phyloP scores from a whole-genome alignment of 1,139 yeast genomes.

The Nakaseomyces kungkrabaensis region DNA sequence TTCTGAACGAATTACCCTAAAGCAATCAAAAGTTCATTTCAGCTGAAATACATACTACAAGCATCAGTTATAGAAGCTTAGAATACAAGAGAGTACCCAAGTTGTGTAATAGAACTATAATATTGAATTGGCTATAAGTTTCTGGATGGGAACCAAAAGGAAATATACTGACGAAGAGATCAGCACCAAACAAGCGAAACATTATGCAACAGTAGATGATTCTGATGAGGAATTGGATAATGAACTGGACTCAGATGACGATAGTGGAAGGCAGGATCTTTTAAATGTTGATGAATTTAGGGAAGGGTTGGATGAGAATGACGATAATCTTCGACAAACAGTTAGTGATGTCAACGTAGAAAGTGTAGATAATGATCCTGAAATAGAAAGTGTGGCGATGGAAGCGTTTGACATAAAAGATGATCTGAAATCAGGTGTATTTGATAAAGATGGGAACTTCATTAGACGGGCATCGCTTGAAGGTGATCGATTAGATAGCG shows the following conservation, averaged over 20 bases:
- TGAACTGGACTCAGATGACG: slow-evolving; percentile 4
- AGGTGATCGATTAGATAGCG: slow-evolving; percentile 5
- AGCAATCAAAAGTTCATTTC: no score
- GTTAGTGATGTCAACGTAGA: background rate
- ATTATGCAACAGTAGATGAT: background rate
- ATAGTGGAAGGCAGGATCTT: background rate
- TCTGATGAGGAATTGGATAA: slow-evolving; percentile 3
- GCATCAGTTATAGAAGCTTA: no score
- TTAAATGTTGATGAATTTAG: background rate
- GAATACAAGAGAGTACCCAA: no score
- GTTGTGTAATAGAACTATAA: no score
- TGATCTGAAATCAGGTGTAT: slow-evolving; percentile 17
- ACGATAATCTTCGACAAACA: background rate
- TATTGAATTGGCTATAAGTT: background rate
- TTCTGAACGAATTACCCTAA: no score
- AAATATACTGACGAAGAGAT: background rate
- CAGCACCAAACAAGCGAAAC: background rate
- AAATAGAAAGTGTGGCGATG: background rate
- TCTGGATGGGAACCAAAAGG: background rate
- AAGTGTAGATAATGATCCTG: no score
- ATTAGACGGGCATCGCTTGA: slow-evolving; percentile 2
- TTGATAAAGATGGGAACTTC: slow-evolving; percentile 22
- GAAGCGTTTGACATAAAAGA: slow-evolving; percentile 21
- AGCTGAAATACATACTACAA: no score
- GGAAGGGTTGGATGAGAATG: background rate